Base-by-base conservation (phyloP, 805 yeast species). In the Scheffersomyces ergatensis region DNA sequence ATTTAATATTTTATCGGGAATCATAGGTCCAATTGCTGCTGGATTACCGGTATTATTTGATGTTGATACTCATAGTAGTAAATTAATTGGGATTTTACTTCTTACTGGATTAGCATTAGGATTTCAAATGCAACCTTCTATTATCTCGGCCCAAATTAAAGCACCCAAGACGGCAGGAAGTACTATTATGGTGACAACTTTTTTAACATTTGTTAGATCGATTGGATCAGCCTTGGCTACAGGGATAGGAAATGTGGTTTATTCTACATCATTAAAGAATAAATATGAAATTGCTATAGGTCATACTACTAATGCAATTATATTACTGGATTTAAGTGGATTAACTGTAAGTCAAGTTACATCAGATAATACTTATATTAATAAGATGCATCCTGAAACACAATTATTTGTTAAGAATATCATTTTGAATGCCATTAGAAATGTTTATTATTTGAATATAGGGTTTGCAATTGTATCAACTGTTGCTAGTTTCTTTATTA, bases 91-190 rank as follows among this genome's bases (percentile, higher is more conserved):
- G 0, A 58, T 65, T 25, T 67, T 74, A 40, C 70, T 77, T 20
- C 48, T 74, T 4, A 51, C 63, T 8, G 84, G 85, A 19, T 57
- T 70, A 4, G 65, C 75, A 0, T 54, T 68, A 31, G 85, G 85
- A 2, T 26, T 73, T 14, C 62, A 58, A 39, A 58, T 76, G 53
- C 82, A 78, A 52, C 58, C 77, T 2, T 48, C 67, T 13, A 57
- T 75, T 50, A 74, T 76, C 21, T 52, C 72, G 2, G 65, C 75
- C 1, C 81, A 78, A 49, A 54, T 78, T 5, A 58, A 67, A 16
- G 77, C 78, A 11, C 81, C 83, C 24, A 72, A 76, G 44, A 54
- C 63, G 1, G 68, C 75, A 5, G 83, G 82, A 12, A 67, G 74
- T 3, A 63, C 67, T 5, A 74, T 78, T 34, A 53, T 77, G 55